Conservation (phyloP, 345 rosid genomes). For the Gossypium herbaceum region DNA sequence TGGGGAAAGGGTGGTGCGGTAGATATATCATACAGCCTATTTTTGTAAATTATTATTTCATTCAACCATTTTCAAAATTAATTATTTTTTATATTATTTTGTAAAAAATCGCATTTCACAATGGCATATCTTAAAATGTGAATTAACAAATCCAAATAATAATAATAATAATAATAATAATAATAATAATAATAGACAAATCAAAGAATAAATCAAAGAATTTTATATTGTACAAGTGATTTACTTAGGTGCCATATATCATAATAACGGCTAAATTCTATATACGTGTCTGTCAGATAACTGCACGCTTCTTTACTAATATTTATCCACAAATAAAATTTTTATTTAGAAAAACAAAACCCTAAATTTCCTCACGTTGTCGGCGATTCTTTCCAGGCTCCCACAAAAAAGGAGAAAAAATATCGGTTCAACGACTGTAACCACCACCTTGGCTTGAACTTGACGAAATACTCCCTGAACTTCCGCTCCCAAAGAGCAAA, state of each 20-base stretch:
- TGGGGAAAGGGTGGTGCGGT: too few species aligned
- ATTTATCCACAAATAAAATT: not conserved
- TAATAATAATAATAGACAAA: too few species aligned
- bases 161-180: not conserved
- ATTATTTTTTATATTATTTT: too few species aligned
- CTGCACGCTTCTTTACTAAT: not conserved
- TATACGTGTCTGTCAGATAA: not conserved
- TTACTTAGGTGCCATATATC: not conserved
- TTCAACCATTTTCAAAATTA: too few species aligned
- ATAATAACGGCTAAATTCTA: not conserved
- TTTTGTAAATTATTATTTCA: too few species aligned
- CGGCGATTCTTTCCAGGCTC: not conserved
- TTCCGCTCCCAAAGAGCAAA: constrained; percentile 35
- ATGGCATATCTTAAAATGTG: too few species aligned
- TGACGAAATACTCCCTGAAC: constrained; percentile 39
- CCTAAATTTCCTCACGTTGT: not conserved
- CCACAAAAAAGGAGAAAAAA: not conserved
- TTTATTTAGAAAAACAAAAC: not conserved
- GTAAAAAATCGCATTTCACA: too few species aligned
- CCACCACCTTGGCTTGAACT: constrained; percentile 11
- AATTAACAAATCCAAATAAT: not conserved
- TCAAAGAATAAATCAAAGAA: not conserved
- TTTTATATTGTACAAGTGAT: not conserved
- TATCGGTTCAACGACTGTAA: not conserved
- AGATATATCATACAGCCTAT: too few species aligned